phyloP scores from a whole-genome alignment of 352 stramenopile species.

The Pythium volutum region DNA sequence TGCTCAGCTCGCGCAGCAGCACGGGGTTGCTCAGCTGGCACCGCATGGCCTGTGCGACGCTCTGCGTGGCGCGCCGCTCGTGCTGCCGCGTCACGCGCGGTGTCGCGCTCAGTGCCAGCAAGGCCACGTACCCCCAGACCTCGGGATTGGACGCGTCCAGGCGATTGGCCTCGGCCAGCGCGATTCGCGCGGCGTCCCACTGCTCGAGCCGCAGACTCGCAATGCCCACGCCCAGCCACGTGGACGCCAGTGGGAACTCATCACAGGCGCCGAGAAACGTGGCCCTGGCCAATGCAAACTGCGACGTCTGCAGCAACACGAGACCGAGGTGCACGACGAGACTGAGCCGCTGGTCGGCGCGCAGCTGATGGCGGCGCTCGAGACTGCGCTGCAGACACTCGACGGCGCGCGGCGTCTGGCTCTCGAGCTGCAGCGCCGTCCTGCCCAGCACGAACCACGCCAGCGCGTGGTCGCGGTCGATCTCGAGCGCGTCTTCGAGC shows the following conservation, averaged over 20 bases:
- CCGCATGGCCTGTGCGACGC: constrained; percentile 59
- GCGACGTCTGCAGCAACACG: constrained; percentile 58
- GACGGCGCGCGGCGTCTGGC: constrained; percentile 36
- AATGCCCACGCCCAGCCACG: constrained; percentile 80
- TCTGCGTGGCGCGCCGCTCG: constrained; percentile 43
- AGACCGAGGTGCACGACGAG: constrained; percentile 60
- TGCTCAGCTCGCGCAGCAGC: constrained; percentile 78
- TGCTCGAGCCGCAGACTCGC: constrained; percentile 60
- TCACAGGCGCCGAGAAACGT: constrained; percentile 57
- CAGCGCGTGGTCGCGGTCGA: constrained; percentile 51
- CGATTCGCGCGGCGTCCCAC: constrained; percentile 50
- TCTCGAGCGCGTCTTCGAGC: constrained; percentile 53
- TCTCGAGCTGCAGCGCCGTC: constrained; percentile 43
- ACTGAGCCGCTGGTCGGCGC: constrained; percentile 30
- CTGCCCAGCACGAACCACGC: constrained; percentile 58
- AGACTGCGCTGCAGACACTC: constrained; percentile 53
- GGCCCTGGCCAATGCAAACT: constrained; percentile 47
- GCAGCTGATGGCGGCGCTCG: constrained; percentile 30
- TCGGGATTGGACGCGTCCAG: constrained; percentile 62
- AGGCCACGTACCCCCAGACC: constrained; percentile 75
- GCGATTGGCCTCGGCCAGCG: constrained; percentile 73
- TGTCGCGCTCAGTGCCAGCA: constrained; percentile 41
- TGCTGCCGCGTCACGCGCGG: constrained; percentile 27
- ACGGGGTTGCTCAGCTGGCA: constrained; percentile 58
- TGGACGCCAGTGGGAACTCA: constrained; percentile 65